phyloP scores from a whole-genome alignment of 805 yeast genomes.

The Metschnikowia corniflorae region DNA sequence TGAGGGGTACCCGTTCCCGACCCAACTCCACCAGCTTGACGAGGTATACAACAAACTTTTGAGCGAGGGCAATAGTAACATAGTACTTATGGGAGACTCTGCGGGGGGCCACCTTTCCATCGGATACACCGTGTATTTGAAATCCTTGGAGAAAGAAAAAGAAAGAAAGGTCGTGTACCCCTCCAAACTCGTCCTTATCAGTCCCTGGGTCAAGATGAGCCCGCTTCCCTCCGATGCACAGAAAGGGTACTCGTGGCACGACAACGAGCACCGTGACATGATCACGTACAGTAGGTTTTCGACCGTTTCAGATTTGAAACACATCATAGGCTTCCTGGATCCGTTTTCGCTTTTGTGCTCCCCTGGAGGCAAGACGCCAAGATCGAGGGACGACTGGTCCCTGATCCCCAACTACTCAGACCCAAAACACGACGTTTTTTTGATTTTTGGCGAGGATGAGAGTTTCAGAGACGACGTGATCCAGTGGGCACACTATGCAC shows the following conservation, averaged over 20 bases:
- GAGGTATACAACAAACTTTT: slow-evolving; percentile 23
- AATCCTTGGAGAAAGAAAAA: slow-evolving; percentile 9
- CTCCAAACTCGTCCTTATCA: slow-evolving; percentile 24
- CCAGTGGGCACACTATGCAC: slow-evolving; percentile 33
- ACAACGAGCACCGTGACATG: slow-evolving; percentile 21
- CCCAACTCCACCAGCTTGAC: slow-evolving; percentile 30
- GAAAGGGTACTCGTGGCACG: slow-evolving; percentile 35
- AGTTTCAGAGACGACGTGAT: slow-evolving; percentile 38
- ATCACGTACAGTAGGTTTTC: slow-evolving; percentile 12
- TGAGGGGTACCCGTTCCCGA: slow-evolving; percentile 30
- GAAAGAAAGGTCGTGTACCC: slow-evolving; percentile 26
- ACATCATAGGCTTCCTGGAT: slow-evolving; percentile 13
- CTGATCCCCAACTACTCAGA: slow-evolving; percentile 29
- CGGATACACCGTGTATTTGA: slow-evolving; percentile 28
- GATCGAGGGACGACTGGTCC: slow-evolving; percentile 28
- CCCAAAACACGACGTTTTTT: slow-evolving; percentile 25
- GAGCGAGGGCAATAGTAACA: slow-evolving; percentile 23
- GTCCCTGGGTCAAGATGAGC: slow-evolving; percentile 38
- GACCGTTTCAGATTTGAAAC: slow-evolving; percentile 7
- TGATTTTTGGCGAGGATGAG: slow-evolving; percentile 42
- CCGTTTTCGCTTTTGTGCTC: slow-evolving; percentile 19
- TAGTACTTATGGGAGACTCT: slow-evolving; percentile 39
- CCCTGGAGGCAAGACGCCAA: slow-evolving; percentile 26
- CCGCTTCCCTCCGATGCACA: slow-evolving; percentile 20
- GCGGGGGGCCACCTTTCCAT: slow-evolving; percentile 41